These are phyloP conservation scores for Wickerhamiella nectarea DNA, from an alignment of 805 yeast species.

Conservation along the genomic window DNA sequence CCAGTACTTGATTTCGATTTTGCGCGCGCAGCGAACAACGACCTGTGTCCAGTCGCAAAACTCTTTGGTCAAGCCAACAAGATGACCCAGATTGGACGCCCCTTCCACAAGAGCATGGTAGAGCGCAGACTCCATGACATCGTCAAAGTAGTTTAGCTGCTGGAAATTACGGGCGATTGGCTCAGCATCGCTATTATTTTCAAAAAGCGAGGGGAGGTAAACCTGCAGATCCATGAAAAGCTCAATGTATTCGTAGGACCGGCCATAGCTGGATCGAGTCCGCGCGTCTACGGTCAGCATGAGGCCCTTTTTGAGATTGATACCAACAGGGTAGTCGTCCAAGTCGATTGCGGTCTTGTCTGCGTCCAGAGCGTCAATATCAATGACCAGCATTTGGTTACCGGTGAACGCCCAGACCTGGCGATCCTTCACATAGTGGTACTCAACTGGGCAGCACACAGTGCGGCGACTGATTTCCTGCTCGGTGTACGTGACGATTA, in stretches of 20 bases:
- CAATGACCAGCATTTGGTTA: conserved; percentile 22
- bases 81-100: conserved; percentile 11
- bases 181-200: conserved; percentile 16
- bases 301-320: conserved; percentile 35
- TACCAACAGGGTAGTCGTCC: conserved; percentile 40
- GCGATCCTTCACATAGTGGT: conserved; percentile 22
- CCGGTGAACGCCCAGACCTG: conserved; percentile 33
- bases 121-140: conserved; percentile 30
- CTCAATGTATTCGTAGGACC: conserved; percentile 24
- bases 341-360: conserved; percentile 20
- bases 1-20: conserved; percentile 47
- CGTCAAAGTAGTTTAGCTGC: conserved; percentile 29
- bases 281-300: conserved; percentile 39
- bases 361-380: conserved; percentile 1
- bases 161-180: conserved; percentile 22
- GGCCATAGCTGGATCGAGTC: conserved; percentile 25
- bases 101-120: conserved; percentile 25
- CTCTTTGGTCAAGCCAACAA: conserved; percentile 22
- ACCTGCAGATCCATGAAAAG: conserved; percentile 24
- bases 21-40: conserved; percentile 38
- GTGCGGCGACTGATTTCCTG: conserved; percentile 20
- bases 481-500: conserved; percentile 13
- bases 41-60: conserved; percentile 29
- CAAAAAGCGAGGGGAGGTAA: conserved; percentile 24
- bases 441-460: conserved; percentile 28